Evolutionary conservation across 768 basidiomycete species (phyloP), one percentile per base, ranked within the genome.

Genomic region (Tulasnella sp.): DNA sequence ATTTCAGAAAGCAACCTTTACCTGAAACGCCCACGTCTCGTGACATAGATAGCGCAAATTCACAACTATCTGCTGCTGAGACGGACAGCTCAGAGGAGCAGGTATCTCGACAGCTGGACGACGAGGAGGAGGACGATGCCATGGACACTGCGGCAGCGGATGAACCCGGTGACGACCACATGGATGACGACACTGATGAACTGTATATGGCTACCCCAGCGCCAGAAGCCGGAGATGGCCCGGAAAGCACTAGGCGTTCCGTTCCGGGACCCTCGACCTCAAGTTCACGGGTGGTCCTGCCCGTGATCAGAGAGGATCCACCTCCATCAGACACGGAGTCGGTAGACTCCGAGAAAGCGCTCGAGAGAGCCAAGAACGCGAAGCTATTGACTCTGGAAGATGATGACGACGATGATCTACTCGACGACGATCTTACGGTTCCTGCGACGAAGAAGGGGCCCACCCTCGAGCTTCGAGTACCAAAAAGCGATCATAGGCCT

Each of bases 331-430:
- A 79, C 52, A 42, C 78, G 24, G 78, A 79, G 56, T 79, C 78
- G 12, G 40, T 72, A 12, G 78, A 79, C 52, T 79, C 78, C 21
- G 78, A 42, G 40, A 79, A 72, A 40, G 71, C 71, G 71, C 42
- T 38, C 21, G n/a, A 40, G 16, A 46, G 42, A n/a, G 78, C 44
- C 71, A 73, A 31, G 40, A 79, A 40, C n/a, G 78, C 36, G 2
- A 73, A 18, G 56, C 62, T 68, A 27, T 68, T 34, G 62, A 68
- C 31, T 7, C 31, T 71, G 31, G 78, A 79, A 27, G 78, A 73
- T 34, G 78, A 73, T 34, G 77, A 78, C 21, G 78, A 79, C 21
- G 71, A 42, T 10, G 78, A 72, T 6, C 71, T 74, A 10, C 39
- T 74, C 44, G 78, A 79, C 71, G 73, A 74, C 27, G 62, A 68